Evolutionary conservation across 163 green algal genomes (phyloP), one percentile per base, ranked within the genome.

Genomic region (Coccomyxa subellipsoidea): DNA sequence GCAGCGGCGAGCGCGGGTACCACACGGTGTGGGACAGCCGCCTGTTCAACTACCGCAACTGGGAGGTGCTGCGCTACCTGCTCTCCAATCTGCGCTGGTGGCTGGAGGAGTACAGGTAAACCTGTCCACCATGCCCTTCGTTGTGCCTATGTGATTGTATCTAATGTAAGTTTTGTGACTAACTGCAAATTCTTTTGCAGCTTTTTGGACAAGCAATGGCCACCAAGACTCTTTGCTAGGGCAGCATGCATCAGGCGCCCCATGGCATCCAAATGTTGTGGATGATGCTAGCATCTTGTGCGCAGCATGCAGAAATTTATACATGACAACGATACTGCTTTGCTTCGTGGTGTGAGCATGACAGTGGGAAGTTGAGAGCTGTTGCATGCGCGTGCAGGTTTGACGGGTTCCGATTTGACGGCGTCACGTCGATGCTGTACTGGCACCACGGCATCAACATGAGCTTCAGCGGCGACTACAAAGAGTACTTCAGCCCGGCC

Each of bases 351-450:
- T n/a, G n/a, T n/a, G n/a, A n/a, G n/a, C n/a, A n/a, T n/a, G n/a
- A n/a, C n/a, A n/a, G n/a, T n/a, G n/a, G n/a, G n/a, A n/a, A n/a
- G n/a, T n/a, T n/a, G n/a, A n/a, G n/a, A n/a, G n/a, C n/a, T n/a
- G n/a, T n/a, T n/a, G n/a, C n/a, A n/a, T n/a, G n/a, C 23, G 47
- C 4, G 25, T 80, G 87, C 84, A 90, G 92, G 73, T 96, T 96
- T 81, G 93, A 96, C 78, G 93, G 93, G 7, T 97, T 96, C 89
- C 90, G 95, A 66, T 98, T 98, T 89, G 94, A 98, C 84, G 95
- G 95, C 38, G 92, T 98, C 8, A 98, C 95, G 12, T 95, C 89
- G 78, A 98, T 98, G 95, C 91, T 98, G 87, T 98, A 98, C 90
- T 89, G 94, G 85, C 92, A 98, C 85, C 95, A 98, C 84, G 95